These are phyloP conservation scores for Lentinula detonsa DNA, from an alignment of 768 basidiomycete species.

Conservation along the genomic window DNA sequence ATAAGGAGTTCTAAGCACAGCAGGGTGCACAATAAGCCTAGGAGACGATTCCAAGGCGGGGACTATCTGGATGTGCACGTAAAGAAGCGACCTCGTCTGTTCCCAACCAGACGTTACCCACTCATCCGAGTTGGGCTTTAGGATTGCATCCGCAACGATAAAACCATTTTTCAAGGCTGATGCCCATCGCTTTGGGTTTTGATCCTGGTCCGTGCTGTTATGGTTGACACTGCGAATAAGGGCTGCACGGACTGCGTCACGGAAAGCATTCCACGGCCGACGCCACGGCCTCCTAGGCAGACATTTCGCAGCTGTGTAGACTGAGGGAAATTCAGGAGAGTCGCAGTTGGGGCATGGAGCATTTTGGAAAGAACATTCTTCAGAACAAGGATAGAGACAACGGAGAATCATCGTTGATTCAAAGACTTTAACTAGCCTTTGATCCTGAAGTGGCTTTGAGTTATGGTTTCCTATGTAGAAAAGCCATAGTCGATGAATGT, in stretches of 20 bases:
- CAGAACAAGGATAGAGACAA: conserved; percentile 2
- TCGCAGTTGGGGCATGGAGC: conserved; percentile 27
- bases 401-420: neutral
- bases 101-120: conserved; percentile 63
- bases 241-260: conserved; percentile 55
- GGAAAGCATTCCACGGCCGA: conserved; percentile 27
- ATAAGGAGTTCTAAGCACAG: conserved; percentile 51
- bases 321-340: conserved; percentile 32
- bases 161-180: conserved; percentile 39
- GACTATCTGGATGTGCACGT: conserved; percentile 55
- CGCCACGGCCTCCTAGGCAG: conserved; percentile 4
- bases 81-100: conserved; percentile 51
- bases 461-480: neutral
- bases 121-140: conserved; percentile 33
- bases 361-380: neutral
- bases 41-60: conserved; percentile 24
- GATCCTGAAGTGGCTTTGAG: neutral
- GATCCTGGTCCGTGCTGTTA: conserved; percentile 22
- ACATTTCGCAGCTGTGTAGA: conserved; percentile 8
- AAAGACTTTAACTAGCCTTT: neutral
- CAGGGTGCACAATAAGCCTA: conserved; percentile 61
- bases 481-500: neutral
- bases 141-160: conserved; percentile 38
- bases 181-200: conserved; percentile 40
- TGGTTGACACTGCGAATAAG: conserved; percentile 49